Conservation (phyloP, 75 land plant species). For the Picea sitchensis region DNA sequence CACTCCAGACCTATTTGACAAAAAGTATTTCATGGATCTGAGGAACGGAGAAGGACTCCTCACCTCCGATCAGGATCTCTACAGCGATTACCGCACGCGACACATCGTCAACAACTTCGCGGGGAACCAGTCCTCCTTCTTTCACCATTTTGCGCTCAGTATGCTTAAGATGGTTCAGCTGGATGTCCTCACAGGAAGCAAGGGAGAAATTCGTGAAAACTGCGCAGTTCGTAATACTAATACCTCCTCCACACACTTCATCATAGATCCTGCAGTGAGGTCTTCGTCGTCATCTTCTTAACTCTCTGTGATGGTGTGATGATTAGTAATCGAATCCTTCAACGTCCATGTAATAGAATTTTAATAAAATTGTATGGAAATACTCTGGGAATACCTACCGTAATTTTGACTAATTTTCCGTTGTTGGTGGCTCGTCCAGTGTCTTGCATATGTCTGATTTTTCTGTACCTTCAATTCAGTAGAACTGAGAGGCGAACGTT, state of each 20-base stretch:
- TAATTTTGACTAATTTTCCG: no score
- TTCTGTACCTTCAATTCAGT: no score
- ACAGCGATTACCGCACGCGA: constrained; percentile 32
- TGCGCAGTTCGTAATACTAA: constrained; percentile 20
- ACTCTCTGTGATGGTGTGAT: no score
- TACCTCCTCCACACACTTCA: neutral
- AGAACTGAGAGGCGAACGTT: no score
- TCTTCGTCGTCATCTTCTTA: no score
- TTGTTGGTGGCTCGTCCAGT: no score
- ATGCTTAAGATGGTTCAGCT: constrained; percentile 57
- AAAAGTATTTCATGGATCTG: constrained; percentile 62
- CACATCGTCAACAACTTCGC: constrained; percentile 46
- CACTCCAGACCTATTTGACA: constrained; percentile 54
- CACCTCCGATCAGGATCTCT: constrained; percentile 63
- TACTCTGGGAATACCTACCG: no score
- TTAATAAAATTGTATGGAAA: no score
- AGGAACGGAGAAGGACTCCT: constrained; percentile 49
- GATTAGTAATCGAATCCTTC: no score
- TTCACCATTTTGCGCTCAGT: constrained; percentile 24
- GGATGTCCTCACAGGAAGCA: constrained; percentile 37
- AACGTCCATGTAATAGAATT: no score
- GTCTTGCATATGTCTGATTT: no score
- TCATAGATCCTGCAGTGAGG: no score
- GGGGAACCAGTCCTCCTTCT: constrained; percentile 30
- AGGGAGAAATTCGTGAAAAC: constrained; percentile 56